Evolutionary conservation across 805 yeast genomes (phyloP), one percentile per base, ranked within the genome.

Genomic region (Blastobotrys attinorum): DNA sequence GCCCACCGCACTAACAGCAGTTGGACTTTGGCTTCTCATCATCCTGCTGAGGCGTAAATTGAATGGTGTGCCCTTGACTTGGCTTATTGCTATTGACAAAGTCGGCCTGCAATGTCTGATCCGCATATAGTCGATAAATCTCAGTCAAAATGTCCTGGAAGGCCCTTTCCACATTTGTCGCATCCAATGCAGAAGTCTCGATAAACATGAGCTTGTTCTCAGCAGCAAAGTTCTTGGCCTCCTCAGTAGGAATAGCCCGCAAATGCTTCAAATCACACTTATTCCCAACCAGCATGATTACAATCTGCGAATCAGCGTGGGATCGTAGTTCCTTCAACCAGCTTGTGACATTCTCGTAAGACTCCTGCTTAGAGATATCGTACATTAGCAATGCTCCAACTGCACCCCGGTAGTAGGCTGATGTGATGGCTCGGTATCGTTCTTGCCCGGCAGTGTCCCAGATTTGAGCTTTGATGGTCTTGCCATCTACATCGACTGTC

Each of bases 371-470:
- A 47, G 96, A 79, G 58, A 90, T 90, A 68, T 90, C 98, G 66
- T 90, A 90, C 51, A 90, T 95, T 46, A 90, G 83, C 57, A 90
- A 73, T 3, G 97, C 97, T 47, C 98, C 98, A 43, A 89, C 96
- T 1, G 98, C 97, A 34, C 97, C 98, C 62, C 98, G 77, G 65
- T 90, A 90, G 69, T 90, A 90, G 4, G 97, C 97, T 45, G 92
- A 81, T 25, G 98, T 92, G 64, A 90, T 90, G 37, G 98, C 97
- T 57, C 98, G 79, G 71, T 92, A 90, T 64, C 98, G 79, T 66
- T 90, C 98, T 70, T 90, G 98, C 49, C 98, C 98, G 2, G 98
- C 98, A 31, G 98, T 90, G 66, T 90, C 98, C 98, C 98, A 90
- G 62, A 90, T 90, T 71, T 90, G 98, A 58, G 95, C 79, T 68